Evolutionary conservation across 2,329 filamentous ascomycete genomes (phyloP).

Genomic region (Aureobasidium sp.): DNA sequence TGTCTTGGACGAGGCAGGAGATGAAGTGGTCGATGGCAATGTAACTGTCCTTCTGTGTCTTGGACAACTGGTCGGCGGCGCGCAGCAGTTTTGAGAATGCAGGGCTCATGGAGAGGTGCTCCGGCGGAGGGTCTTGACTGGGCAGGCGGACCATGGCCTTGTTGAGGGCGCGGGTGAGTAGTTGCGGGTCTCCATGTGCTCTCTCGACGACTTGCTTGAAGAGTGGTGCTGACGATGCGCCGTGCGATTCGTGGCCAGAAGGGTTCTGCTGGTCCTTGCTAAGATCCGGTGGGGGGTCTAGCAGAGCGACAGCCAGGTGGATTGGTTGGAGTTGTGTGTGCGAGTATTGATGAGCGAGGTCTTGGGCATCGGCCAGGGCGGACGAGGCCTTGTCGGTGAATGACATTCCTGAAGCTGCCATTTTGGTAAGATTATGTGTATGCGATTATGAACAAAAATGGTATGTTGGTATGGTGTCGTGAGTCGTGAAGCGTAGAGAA

Average conservation of each 20-base stretch:
- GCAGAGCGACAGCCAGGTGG: conserved; percentile 76
- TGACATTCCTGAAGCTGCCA: conserved; percentile 48
- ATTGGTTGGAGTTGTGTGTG: conserved; percentile 87
- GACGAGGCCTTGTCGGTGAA: conserved; percentile 92
- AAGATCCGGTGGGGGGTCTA: conserved; percentile 62
- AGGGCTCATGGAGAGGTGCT: conserved; percentile 74
- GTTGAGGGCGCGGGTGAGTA: conserved; percentile 82
- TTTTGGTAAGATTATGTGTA: not conserved
- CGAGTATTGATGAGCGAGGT: conserved; percentile 77
- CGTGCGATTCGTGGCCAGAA: conserved; percentile 55
- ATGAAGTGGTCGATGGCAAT: conserved; percentile 95
- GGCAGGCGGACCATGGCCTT: conserved; percentile 84
- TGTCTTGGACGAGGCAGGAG: conserved; percentile 71
- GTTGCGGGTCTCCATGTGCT: conserved; percentile 84
- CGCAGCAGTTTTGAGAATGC: conserved; percentile 74
- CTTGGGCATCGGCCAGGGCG: conserved; percentile 81
- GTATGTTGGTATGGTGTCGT: not conserved
- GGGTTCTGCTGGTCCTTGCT: conserved; percentile 71
- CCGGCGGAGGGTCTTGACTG: conserved; percentile 89
- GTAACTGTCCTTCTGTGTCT: conserved; percentile 94
- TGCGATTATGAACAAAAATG: not conserved
- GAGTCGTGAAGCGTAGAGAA: conserved; percentile 10
- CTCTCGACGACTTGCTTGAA: conserved; percentile 92
- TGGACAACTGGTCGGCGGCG: conserved; percentile 80
- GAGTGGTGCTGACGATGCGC: conserved; percentile 58